Base-by-base conservation (phyloP, 257 asterid genomes). In the Misopates orontium region DNA sequence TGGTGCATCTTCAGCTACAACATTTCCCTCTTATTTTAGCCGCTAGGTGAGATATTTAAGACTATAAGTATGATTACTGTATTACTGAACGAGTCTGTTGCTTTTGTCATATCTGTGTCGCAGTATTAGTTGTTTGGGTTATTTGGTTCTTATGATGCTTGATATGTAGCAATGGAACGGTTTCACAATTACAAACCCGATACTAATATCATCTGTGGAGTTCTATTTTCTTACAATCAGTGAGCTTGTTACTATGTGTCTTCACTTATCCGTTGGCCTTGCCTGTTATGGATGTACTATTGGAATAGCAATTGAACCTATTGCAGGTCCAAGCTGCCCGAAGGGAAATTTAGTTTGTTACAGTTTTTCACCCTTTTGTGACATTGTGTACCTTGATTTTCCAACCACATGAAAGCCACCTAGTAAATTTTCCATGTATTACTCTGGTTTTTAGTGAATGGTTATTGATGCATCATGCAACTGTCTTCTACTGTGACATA, bases 31-130 rank as follows among this genome's bases (percentile, higher is more conserved):
- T 0, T 82, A 79, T 66, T 62, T 69, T 55, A 72, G 69, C 18
- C 81, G 83, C n/a, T 88, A 85, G 87, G 85, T 78, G 62, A 60
- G 72, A 1, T 59, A 44, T 53, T 58, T 22, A 51, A 28, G 66
- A 60, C 56, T n/a, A n/a, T 47, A 23, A 8, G 1, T 15, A n/a
- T n/a, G 23, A 50, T 14, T 42, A n/a, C n/a, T 54, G 32, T 4
- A 10, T 67, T 48, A 16, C 39, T 36, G 71, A 41, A 22, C 22
- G 5, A 31, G 15, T 31, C 5, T 66, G 56, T 36, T 56, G 32
- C 31, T 48, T 28, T 22, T 57, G 48, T 22, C 28, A 11, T 40
- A 31, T 44, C 54, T 31, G 8, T 62, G 25, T 56, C 51, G 55
- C 23, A 24, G 1, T 50, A 10, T 23, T 56, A 22, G 47, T 15